phyloP scores from a whole-genome alignment of 2,329 filamentous ascomycete genomes.

The Seiridium cupressi region DNA sequence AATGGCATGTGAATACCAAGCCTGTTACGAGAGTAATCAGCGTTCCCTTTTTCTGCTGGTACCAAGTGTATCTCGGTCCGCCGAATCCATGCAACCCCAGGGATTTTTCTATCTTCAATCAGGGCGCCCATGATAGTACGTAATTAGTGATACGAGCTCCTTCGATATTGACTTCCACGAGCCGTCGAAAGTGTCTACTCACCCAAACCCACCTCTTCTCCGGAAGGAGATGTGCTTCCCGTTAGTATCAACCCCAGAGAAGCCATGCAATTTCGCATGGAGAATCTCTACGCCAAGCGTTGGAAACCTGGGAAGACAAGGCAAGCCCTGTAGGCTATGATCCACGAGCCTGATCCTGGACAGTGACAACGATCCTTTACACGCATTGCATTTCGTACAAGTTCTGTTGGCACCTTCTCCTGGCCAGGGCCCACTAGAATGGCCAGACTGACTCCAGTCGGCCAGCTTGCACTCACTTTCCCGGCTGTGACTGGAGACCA shows the following conservation, averaged over 20 bases:
- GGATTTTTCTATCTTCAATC: not conserved
- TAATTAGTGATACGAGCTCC: not conserved
- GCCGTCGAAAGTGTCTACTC: not conserved
- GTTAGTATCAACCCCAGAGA: constrained; percentile 1
- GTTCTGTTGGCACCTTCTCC: no score
- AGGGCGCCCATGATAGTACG: not conserved
- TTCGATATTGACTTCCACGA: not conserved
- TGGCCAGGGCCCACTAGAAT: no score
- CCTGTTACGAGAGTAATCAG: no score
- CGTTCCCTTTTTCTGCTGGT: no score
- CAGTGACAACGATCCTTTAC: not conserved
- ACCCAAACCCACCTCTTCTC: not conserved
- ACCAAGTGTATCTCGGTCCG: not conserved
- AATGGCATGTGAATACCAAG: no score
- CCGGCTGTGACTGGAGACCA: no score
- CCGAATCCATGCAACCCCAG: not conserved
- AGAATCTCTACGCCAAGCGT: not conserved
- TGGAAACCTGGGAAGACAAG: not conserved
- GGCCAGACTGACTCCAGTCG: no score
- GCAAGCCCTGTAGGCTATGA: not conserved
- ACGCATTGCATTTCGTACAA: no score
- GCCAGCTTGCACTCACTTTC: no score
- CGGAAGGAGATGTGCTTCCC: not conserved
- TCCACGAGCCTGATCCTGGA: not conserved
- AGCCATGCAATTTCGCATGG: not conserved